Conservation (phyloP, 257 asterid species). For the Rehmannia glutinosa region DNA sequence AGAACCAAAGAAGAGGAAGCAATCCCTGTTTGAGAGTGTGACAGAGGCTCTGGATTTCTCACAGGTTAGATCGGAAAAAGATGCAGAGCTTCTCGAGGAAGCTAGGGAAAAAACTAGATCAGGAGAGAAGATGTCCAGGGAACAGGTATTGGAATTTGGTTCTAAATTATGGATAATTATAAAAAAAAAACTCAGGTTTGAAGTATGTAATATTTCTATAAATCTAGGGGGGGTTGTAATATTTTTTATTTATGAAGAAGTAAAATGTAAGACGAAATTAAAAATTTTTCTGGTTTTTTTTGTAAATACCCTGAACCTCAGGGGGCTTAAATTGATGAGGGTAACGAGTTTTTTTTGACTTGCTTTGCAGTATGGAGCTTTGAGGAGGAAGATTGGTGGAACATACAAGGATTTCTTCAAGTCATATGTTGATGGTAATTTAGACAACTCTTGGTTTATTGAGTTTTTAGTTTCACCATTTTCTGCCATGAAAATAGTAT, state of each 20-base stretch:
- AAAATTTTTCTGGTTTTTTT: not conserved
- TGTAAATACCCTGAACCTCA: too few relatives aligned
- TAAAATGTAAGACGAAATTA: too few relatives aligned
- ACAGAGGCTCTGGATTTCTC: constrained; percentile 87
- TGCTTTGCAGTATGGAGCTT: constrained; percentile 73
- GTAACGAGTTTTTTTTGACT: not conserved
- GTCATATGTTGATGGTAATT: constrained; percentile 83
- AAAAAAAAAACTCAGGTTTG: too few relatives aligned
- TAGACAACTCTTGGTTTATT: not conserved
- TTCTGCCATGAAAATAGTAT: too few relatives aligned
- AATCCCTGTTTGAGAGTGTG: constrained; percentile 54
- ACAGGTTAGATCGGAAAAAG: constrained; percentile 70
- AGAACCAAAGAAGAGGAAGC: constrained; percentile 37
- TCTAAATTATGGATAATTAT: too few relatives aligned
- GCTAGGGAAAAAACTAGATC: constrained; percentile 66
- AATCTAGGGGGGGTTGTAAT: too few relatives aligned
- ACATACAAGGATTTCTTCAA: constrained; percentile 98
- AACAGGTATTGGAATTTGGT: constrained; percentile 43
- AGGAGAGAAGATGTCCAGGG: constrained; percentile 70
- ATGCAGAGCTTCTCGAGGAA: constrained; percentile 73
- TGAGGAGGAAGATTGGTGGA: constrained; percentile 97
- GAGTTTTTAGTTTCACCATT: not conserved
- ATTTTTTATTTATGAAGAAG: too few relatives aligned
- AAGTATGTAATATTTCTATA: too few relatives aligned
- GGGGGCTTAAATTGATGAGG: too few relatives aligned